These are phyloP conservation scores for Wickerhamomyces rabaulensis DNA, from an alignment of 805 yeast genomes.

Conservation along the genomic window DNA sequence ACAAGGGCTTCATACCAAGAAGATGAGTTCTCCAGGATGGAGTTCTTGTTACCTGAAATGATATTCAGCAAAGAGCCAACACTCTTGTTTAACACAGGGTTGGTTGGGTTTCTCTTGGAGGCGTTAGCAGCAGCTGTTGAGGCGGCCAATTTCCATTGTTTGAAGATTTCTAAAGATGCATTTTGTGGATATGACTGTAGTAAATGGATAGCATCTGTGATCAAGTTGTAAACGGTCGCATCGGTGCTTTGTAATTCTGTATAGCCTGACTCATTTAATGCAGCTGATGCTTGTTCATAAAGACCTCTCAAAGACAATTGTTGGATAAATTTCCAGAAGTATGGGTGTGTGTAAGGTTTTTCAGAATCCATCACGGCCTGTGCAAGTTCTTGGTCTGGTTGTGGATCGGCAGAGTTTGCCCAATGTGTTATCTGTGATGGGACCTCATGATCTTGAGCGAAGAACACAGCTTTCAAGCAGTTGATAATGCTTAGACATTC, in stretches of 20 bases:
- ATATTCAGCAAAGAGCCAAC: slow-evolving; percentile 28
- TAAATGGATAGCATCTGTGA: slow-evolving; percentile 29
- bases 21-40: slow-evolving; percentile 46
- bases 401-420: slow-evolving; percentile 67
- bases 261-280: slow-evolving; percentile 39
- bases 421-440: slow-evolving; percentile 46
- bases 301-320: slow-evolving; percentile 59
- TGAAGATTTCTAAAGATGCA: slow-evolving; percentile 24
- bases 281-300: slow-evolving; percentile 47
- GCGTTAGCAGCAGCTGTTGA: slow-evolving; percentile 20
- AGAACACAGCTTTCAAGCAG: slow-evolving; percentile 50
- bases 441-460: slow-evolving; percentile 30
- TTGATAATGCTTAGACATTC: slow-evolving; percentile 49
- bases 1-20: slow-evolving; percentile 67
- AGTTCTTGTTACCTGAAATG: slow-evolving; percentile 33
- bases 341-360: slow-evolving; percentile 42
- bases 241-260: slow-evolving; percentile 29
- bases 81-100: slow-evolving; percentile 18
- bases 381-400: slow-evolving; percentile 50
- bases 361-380: slow-evolving; percentile 39
- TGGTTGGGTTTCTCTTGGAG: slow-evolving; percentile 14
- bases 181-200: slow-evolving; percentile 32
- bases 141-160: slow-evolving; percentile 32
- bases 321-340: slow-evolving; percentile 59
- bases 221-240: slow-evolving; percentile 23